Evolutionary conservation across 2,329 filamentous ascomycete species (phyloP).

Genomic region (Diaporthe sp.): DNA sequence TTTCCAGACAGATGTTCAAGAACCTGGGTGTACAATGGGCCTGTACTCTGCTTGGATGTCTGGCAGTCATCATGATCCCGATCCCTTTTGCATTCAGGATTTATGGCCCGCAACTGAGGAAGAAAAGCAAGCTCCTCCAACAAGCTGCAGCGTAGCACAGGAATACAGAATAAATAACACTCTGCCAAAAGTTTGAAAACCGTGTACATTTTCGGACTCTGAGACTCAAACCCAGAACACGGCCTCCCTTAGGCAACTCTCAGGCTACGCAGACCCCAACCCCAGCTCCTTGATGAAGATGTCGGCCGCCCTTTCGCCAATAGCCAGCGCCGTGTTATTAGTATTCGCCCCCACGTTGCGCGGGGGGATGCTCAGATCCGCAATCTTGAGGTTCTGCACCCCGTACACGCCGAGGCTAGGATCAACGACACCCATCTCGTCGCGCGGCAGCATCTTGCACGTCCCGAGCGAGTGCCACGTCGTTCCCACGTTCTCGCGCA

Average conservation of each 20-base stretch:
- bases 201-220: not conserved
- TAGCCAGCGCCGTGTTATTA: conserved; percentile 56
- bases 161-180: not conserved
- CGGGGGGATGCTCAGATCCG: conserved; percentile 53
- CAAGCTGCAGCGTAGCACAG: not conserved
- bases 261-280: not conserved
- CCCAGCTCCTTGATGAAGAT: conserved; percentile 45
- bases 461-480: conserved; percentile 62
- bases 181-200: not conserved
- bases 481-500: conserved; percentile 55
- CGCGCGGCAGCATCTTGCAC: conserved; percentile 58
- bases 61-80: conserved; percentile 53
- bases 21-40: conserved; percentile 55
- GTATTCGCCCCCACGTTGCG: conserved; percentile 60
- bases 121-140: conserved; percentile 41
- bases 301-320: conserved; percentile 58
- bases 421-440: conserved; percentile 59
- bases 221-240: not conserved
- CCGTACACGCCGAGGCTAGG: conserved; percentile 55
- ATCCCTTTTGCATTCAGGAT: conserved; percentile 52
- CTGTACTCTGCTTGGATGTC: conserved; percentile 53
- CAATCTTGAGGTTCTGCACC: conserved; percentile 55
- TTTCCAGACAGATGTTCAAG: conserved; percentile 53
- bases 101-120: conserved; percentile 49
- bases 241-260: too few relatives aligned